phyloP scores from a whole-genome alignment of 306 rosid species.

The Lathyrus sativus region DNA sequence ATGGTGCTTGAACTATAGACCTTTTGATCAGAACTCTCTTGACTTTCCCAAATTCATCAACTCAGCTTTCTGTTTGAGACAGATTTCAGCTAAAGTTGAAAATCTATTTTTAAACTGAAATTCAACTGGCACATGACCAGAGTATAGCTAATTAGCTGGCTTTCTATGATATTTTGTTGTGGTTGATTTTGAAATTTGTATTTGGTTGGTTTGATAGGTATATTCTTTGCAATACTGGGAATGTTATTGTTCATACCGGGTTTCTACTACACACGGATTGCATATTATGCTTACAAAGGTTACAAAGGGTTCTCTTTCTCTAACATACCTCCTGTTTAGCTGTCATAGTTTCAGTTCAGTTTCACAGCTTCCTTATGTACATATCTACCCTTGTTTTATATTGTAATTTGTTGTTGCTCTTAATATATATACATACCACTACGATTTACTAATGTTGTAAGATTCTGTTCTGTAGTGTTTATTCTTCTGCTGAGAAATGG shows the following conservation, averaged over 20 bases:
- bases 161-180: neutral
- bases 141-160: neutral
- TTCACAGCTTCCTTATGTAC: slow-evolving; percentile 37
- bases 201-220: slow-evolving; percentile 50
- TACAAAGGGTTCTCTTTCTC: slow-evolving; percentile 96
- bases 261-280: slow-evolving; percentile 93
- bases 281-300: slow-evolving; percentile 96
- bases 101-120: neutral
- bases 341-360: slow-evolving; percentile 19
- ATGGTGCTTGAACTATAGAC: neutral
- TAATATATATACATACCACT: slow-evolving; percentile 29
- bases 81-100: neutral
- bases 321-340: slow-evolving; percentile 89
- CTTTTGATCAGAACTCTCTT: neutral
- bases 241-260: slow-evolving; percentile 89
- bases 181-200: slow-evolving; percentile 29
- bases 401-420: slow-evolving; percentile 36
- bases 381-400: slow-evolving; percentile 36
- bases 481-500: neutral
- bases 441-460: neutral
- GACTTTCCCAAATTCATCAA: neutral
- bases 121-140: neutral
- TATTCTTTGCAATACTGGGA: slow-evolving; percentile 90
- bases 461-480: slow-evolving; percentile 8
- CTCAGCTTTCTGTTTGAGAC: neutral